phyloP scores from a whole-genome alignment of 441 rosid genomes.

The Eruca vesicaria region DNA sequence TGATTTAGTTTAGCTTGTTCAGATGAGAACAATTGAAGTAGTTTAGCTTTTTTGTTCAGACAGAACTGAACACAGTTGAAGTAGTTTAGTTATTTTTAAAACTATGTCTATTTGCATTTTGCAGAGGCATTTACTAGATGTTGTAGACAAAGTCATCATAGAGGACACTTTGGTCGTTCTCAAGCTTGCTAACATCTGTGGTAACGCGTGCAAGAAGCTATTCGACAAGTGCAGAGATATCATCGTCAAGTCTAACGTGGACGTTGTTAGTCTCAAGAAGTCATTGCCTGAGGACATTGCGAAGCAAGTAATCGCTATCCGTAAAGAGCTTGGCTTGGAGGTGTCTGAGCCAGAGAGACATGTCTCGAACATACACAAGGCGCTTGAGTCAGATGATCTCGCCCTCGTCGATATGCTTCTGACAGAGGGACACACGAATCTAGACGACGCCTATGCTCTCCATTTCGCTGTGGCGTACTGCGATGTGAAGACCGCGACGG shows the following conservation, averaged over 20 bases:
- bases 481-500: slow-evolving; percentile 59
- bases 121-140: slow-evolving; percentile 57
- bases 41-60: too few relatives aligned
- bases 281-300: slow-evolving; percentile 51
- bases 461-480: slow-evolving; percentile 86
- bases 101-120: slow-evolving; percentile 4
- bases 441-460: slow-evolving; percentile 73
- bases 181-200: slow-evolving; percentile 53
- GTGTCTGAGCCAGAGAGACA: slow-evolving; percentile 48
- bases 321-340: slow-evolving; percentile 38
- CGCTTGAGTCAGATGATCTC: slow-evolving; percentile 81
- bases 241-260: slow-evolving; percentile 59
- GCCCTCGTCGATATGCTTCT: slow-evolving; percentile 68
- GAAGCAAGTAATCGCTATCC: slow-evolving; percentile 49
- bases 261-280: slow-evolving; percentile 54
- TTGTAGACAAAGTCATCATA: slow-evolving; percentile 54
- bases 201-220: slow-evolving; percentile 46
- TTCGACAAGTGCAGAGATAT: slow-evolving; percentile 44
- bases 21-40: too few relatives aligned
- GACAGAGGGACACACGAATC: slow-evolving; percentile 54
- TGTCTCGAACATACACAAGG: slow-evolving; percentile 62
- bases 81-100: not conserved
- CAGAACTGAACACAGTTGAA: too few relatives aligned
- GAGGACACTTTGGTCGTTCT: slow-evolving; percentile 62
- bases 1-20: too few relatives aligned